phyloP scores from a whole-genome alignment of 805 yeast genomes.

The Metschnikowia gelsemii region DNA sequence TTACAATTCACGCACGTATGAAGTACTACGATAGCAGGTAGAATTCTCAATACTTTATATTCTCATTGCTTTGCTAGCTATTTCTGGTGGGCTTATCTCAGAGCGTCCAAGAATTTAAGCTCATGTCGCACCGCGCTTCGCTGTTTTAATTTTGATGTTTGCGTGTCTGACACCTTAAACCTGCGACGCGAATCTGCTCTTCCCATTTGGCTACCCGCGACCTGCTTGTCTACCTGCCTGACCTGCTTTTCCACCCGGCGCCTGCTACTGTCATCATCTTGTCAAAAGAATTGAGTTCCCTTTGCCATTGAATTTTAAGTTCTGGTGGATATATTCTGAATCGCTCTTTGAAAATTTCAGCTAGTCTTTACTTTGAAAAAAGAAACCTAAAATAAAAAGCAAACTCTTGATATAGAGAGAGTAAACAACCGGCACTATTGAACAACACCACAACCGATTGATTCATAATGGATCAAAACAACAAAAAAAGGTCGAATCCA shows the following conservation, averaged over 20 bases:
- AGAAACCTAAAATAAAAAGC: too few relatives aligned
- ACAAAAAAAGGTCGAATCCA: slow-evolving; percentile 10
- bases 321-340: too few relatives aligned
- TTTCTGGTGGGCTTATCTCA: neutral
- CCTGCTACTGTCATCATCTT: slow-evolving; percentile 1
- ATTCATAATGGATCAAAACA: slow-evolving; percentile 3
- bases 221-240: slow-evolving; percentile 7
- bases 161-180: neutral
- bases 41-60: too few relatives aligned
- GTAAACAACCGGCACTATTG: slow-evolving; percentile 1
- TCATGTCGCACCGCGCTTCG: slow-evolving; percentile 1
- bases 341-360: neutral
- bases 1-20: too few relatives aligned
- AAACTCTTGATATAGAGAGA: neutral
- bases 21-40: too few relatives aligned
- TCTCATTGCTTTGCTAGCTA: too few relatives aligned
- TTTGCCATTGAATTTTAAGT: too few relatives aligned
- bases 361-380: neutral
- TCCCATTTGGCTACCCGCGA: slow-evolving; percentile 9
- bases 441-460: neutral
- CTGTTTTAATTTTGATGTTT: neutral
- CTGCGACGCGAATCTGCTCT: slow-evolving; percentile 13
- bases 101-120: neutral
- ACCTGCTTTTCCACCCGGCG: slow-evolving; percentile 10
- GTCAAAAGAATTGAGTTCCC: too few relatives aligned